These are phyloP conservation scores for Fusarium nelsonii DNA, from an alignment of 2,329 filamentous ascomycete species.

Conservation along the genomic window DNA sequence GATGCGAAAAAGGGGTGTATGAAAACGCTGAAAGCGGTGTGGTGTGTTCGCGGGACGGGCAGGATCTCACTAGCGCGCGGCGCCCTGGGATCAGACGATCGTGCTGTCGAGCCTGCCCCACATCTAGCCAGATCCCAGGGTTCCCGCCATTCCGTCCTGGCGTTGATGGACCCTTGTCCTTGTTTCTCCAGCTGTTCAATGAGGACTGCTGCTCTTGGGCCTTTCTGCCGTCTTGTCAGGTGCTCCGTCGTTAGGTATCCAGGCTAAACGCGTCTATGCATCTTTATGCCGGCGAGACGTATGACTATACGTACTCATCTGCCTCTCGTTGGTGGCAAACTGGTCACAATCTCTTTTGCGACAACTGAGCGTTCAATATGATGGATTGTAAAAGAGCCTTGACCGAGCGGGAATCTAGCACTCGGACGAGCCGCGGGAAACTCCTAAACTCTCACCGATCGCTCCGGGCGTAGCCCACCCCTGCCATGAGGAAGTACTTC, in stretches of 20 bases:
- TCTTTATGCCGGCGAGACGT: constrained; percentile 5
- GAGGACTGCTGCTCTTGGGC: neutral
- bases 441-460: constrained; percentile 44
- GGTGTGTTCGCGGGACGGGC: constrained; percentile 49
- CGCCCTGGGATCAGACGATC: constrained; percentile 50
- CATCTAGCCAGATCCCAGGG: constrained; percentile 49
- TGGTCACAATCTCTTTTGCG: constrained; percentile 33
- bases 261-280: constrained; percentile 31
- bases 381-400: constrained; percentile 27
- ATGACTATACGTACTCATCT: constrained; percentile 2
- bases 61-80: constrained; percentile 48
- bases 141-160: constrained; percentile 45
- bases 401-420: constrained; percentile 39
- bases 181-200: constrained; percentile 35
- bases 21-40: constrained; percentile 35
- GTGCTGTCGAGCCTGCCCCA: constrained; percentile 46
- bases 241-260: constrained; percentile 29
- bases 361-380: constrained; percentile 37
- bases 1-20: constrained; percentile 30
- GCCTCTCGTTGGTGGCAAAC: constrained; percentile 30
- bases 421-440: constrained; percentile 32
- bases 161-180: constrained; percentile 37
- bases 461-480: constrained; percentile 42
- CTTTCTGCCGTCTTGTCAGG: constrained; percentile 18
- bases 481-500: constrained; percentile 12